Conservation (phyloP, 768 basidiomycete species). For the Agaricus blazei region DNA sequence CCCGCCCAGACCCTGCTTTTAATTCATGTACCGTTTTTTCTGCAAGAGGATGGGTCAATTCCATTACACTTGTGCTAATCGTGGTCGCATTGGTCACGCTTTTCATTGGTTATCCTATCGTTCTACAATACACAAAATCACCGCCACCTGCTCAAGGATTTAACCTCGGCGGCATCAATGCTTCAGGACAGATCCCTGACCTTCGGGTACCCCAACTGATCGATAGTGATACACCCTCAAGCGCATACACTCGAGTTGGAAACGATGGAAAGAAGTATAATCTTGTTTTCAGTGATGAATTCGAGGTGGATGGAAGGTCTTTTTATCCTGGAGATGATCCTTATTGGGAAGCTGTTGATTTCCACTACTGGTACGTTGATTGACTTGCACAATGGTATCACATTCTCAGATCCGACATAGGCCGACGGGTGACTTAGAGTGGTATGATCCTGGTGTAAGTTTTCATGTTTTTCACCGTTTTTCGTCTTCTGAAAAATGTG, state of each 20-base stretch:
- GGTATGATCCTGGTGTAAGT: constrained; percentile 68
- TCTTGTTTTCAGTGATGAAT: constrained; percentile 84
- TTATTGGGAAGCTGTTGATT: constrained; percentile 76
- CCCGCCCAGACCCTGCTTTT: constrained; percentile 51
- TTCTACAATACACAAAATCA: constrained; percentile 41
- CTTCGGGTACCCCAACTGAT: constrained; percentile 64
- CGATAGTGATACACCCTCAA: constrained; percentile 65
- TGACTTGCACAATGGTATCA: neutral
- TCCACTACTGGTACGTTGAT: constrained; percentile 67
- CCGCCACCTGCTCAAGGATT: constrained; percentile 39
- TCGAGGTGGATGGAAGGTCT: constrained; percentile 46
- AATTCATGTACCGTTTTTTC: constrained; percentile 66
- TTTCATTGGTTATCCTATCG: constrained; percentile 88
- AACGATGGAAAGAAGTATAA: constrained; percentile 72
- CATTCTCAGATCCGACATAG: constrained; percentile 18
- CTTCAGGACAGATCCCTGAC: constrained; percentile 75
- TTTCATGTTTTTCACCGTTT: neutral
- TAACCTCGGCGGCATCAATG: constrained; percentile 84
- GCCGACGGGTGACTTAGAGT: constrained; percentile 73
- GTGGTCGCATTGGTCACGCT: constrained; percentile 63
- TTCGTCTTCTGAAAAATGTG: constrained; percentile 1
- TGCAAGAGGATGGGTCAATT: constrained; percentile 76
- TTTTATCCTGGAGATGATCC: constrained; percentile 74
- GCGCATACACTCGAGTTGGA: constrained; percentile 50
- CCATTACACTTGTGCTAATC: constrained; percentile 63